Base-by-base conservation (phyloP, 2,329 filamentous ascomycete species). In the Microcyclospora pomicola region DNA sequence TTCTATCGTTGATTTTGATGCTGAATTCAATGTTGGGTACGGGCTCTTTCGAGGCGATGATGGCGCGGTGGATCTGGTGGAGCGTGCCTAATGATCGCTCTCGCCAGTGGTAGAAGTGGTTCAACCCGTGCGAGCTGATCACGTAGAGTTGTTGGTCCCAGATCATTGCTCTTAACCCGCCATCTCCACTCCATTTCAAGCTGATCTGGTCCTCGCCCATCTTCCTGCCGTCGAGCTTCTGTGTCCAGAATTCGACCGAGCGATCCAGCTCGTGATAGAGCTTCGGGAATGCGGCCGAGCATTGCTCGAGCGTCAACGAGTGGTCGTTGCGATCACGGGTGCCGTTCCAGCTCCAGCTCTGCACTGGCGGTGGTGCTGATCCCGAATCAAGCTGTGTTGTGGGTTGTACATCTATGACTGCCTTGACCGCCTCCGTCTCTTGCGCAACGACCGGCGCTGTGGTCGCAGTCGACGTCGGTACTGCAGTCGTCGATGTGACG, bases 1-100 rank as follows among this genome's bases (percentile, higher is more conserved):
- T 63, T n/a, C 14, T 27, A 29, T 13, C 44, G 33, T 45, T 34
- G 30, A 33, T 33, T 9, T 31, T 62, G 42, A 69, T 62, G 28
- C 63, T 59, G 44, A 71, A 70, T 45, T 71, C 67, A 36, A 69
- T 62, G 36, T 65, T 64, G 6, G 67, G 67, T 9, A 71, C 56
- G 9, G 45, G 49, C 15, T 51, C 53, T 9, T 59, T 46, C 11
- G 65, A 59, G 16, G 59, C 58, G 2, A 63, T 53, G 11, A 72
- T 55, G 7, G 68, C 66, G 27, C 68, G 66, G 42, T 71, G 59
- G 24, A 72, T 55, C 6, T 66, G 58, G 44, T 65, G 60, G 2
- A 71, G 54, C 0, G 65, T 66, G 2, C 65, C 65, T 27, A 55
- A 42, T 40, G 53, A 44, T 48, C 56, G 30, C 49, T 49, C 48